Base-by-base conservation (phyloP, 2,329 filamentous ascomycete species). In the Plectosphaerella plurivora region DNA sequence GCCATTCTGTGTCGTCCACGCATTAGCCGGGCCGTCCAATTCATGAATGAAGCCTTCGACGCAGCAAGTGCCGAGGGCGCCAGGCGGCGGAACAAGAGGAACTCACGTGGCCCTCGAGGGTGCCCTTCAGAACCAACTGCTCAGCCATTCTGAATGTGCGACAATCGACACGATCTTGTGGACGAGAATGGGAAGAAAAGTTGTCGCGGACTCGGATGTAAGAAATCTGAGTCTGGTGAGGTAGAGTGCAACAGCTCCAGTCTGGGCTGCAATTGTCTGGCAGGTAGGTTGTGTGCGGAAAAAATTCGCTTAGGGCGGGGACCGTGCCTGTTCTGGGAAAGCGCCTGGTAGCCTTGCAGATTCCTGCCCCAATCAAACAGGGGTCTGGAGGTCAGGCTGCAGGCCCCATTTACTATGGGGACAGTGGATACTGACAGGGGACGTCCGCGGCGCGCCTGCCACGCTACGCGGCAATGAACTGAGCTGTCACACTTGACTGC, bases 71-170 rank as follows among this genome's bases (percentile, higher is more conserved):
- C 28, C 28, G 28, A 33, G 28, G 28, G 28, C 28, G 28, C 28
- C 28, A 33, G 28, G 28, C 28, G 28, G 28, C 28, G 28, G 28
- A 33, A 33, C 57, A 61, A 55, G 37, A 53, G 55, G 55, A 65
- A 84, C 81, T 73, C 82, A 84, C 81, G 87, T 97, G 93, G 87
- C 93, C 93, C 88, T 94, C 90, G 77, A 96, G 89, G 83, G 89
- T 94, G 76, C 91, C 91, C 83, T 93, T 92, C 79, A 94, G 88
- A 82, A 95, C 91, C 76, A 94, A 83, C 84, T 93, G 88, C 84
- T 94, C 89, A 83, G 88, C 87, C 89, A 94, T 94, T 69, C 69
- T 76, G 71, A 68, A 69, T 66, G 70, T 72, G 69, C 66, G 59
- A 61, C 61, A 59, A 68, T 71, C 64, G 63, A 67, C 67, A 69